These are phyloP conservation scores for Metschnikowia kofuensis DNA, from an alignment of 805 yeast genomes.

Conservation along the genomic window DNA sequence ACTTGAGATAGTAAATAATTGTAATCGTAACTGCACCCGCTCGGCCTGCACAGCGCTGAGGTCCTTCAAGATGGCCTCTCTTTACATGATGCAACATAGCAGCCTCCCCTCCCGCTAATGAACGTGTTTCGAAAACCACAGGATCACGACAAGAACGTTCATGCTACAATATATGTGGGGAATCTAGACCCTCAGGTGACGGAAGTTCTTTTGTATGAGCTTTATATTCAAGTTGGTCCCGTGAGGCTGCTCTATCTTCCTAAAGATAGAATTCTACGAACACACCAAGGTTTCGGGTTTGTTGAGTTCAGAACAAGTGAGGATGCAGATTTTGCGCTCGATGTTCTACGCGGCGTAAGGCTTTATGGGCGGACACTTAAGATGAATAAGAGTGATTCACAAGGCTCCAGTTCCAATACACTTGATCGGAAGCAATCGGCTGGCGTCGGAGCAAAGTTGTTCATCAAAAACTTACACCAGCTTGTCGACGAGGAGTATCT, in stretches of 20 bases:
- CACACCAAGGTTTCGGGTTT: slow-evolving; percentile 87
- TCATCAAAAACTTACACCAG: slow-evolving; percentile 61
- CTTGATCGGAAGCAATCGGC: slow-evolving; percentile 6
- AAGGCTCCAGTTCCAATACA: slow-evolving; percentile 11
- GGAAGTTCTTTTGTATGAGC: slow-evolving; percentile 71
- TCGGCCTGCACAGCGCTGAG: neutral
- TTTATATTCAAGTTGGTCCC: slow-evolving; percentile 84
- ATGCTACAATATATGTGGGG: slow-evolving; percentile 73
- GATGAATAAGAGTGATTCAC: slow-evolving; percentile 48
- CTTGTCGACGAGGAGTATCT: slow-evolving; percentile 61
- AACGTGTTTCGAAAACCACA: slow-evolving; percentile 31
- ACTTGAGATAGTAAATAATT: no score
- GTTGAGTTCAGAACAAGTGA: slow-evolving; percentile 58
- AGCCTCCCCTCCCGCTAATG: slow-evolving; percentile 15
- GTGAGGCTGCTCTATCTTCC: slow-evolving; percentile 70
- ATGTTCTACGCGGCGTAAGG: slow-evolving; percentile 56
- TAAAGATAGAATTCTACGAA: slow-evolving; percentile 64
- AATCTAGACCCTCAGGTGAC: slow-evolving; percentile 75
- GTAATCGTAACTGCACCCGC: neutral
- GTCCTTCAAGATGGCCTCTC: neutral
- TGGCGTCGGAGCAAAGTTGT: slow-evolving; percentile 49
- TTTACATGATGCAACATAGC: neutral
- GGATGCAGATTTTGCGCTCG: slow-evolving; percentile 70
- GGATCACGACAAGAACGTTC: slow-evolving; percentile 53
- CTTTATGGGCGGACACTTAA: slow-evolving; percentile 61